phyloP scores from a whole-genome alignment of 805 yeast species.

The Torulaspora franciscae region DNA sequence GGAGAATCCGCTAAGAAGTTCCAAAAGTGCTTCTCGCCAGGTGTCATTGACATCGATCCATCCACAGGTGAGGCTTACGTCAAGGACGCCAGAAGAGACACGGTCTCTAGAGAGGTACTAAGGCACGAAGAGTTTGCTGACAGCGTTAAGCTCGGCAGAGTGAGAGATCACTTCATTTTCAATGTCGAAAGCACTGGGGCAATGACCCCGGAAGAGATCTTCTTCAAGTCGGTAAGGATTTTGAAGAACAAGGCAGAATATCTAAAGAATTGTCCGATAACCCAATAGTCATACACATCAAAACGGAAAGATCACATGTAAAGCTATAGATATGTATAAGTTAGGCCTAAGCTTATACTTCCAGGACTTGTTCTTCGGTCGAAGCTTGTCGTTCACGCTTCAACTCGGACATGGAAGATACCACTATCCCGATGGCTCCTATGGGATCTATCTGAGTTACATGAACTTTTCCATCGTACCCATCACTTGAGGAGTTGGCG shows the following conservation, averaged over 20 bases:
- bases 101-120: constrained; percentile 93
- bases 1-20: constrained; percentile 76
- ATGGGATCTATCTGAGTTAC: constrained; percentile 38
- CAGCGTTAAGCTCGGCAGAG: constrained; percentile 85
- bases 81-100: constrained; percentile 86
- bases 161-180: constrained; percentile 88
- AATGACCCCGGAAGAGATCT: constrained; percentile 94
- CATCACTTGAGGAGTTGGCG: constrained; percentile 36
- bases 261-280: constrained; percentile 72
- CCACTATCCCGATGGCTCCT: constrained; percentile 24
- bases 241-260: constrained; percentile 80
- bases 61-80: constrained; percentile 65
- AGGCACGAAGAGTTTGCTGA: constrained; percentile 89
- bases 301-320: constrained; percentile 1
- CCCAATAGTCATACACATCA: constrained; percentile 39
- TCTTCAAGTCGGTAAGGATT: constrained; percentile 81
- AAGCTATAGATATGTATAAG: constrained; percentile 2
- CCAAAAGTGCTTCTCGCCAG: constrained; percentile 87
- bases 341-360: constrained; percentile 1
- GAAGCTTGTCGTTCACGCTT: neutral
- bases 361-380: constrained; percentile 1
- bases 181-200: constrained; percentile 95
- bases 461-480: constrained; percentile 42
- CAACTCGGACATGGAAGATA: constrained; percentile 14
- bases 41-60: constrained; percentile 74